Conservation (phyloP, 148 eudicot species). For the Silene conica region DNA sequence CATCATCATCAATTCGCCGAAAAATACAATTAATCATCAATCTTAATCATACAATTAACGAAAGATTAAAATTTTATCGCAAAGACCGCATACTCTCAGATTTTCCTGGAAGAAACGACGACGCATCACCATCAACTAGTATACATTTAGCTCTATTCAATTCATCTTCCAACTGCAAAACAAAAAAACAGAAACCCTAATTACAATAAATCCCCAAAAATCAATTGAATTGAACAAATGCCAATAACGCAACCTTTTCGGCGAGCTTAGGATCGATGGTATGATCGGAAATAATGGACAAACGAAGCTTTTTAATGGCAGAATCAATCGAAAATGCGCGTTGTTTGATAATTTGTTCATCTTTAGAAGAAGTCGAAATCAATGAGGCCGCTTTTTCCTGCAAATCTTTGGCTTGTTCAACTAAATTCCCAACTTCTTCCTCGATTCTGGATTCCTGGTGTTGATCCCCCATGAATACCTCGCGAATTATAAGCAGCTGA, state of each 20-base stretch:
- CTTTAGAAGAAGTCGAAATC: conserved; percentile 48
- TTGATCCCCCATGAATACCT: conserved; percentile 22
- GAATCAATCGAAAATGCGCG: conserved; percentile 59
- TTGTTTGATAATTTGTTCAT: conserved; percentile 65
- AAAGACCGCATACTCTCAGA: conserved; percentile 46
- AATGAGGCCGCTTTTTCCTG: conserved; percentile 71
- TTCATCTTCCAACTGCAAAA: conserved; percentile 74
- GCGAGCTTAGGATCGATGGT: conserved; percentile 48
- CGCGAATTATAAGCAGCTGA: background rate
- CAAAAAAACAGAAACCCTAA: background rate
- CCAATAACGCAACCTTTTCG: conserved; percentile 46
- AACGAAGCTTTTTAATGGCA: conserved; percentile 47
- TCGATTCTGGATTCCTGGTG: conserved; percentile 29
- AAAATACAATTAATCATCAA: background rate
- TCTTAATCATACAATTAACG: background rate
- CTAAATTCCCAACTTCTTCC: conserved; percentile 46
- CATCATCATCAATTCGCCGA: conserved; percentile 5
- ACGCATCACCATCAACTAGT: conserved; percentile 85
- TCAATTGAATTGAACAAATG: background rate
- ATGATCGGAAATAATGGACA: conserved; percentile 30
- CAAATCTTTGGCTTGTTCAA: conserved; percentile 75
- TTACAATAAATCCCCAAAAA: background rate
- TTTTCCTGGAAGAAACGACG: conserved; percentile 79
- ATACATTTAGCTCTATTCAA: conserved; percentile 59
- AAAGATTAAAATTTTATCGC: background rate